Percentiles rank a stretch among this genome's conserved stretches.
phyloP scores from a whole-genome alignment of 2,329 filamentous ascomycete genomes.

The Microcera coccophila region DNA sequence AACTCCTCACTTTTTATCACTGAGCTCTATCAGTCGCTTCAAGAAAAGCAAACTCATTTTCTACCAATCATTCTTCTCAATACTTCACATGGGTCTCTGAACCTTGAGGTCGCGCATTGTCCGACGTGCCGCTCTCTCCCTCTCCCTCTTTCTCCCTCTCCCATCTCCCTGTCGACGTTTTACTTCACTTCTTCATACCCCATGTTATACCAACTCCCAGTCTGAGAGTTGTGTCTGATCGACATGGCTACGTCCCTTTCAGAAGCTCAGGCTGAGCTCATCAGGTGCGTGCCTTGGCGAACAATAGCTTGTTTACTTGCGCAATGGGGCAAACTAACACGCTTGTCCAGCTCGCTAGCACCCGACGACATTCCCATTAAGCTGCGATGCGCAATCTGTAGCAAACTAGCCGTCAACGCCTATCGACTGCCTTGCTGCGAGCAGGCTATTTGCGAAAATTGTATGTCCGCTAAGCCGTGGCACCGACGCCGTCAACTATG shows the following conservation, averaged over 20 bases:
- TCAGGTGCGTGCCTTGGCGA: conserved; percentile 43
- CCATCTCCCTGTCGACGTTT: not conserved
- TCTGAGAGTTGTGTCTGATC: conserved; percentile 15
- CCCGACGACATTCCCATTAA: conserved; percentile 92
- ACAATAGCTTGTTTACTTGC: not conserved
- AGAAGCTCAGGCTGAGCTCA: conserved; percentile 56
- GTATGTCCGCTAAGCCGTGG: conserved; percentile 43
- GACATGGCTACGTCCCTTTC: conserved; percentile 38
- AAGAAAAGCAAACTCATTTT: conserved; percentile 19
- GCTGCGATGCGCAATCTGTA: conserved; percentile 90
- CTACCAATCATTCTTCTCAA: conserved; percentile 12
- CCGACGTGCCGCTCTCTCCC: conserved; percentile 9
- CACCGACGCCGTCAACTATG: not conserved
- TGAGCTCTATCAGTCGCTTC: conserved; percentile 15
- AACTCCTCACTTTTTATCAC: conserved; percentile 22
- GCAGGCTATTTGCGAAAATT: conserved; percentile 86
- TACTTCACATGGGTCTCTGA: conserved; percentile 1
- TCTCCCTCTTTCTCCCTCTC: conserved; percentile 7
- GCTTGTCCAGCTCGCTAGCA: conserved; percentile 63
- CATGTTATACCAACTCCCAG: conserved; percentile 18
- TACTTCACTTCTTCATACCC: not conserved
- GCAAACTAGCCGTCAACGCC: conserved; percentile 83
- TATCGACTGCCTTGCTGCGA: conserved; percentile 93
- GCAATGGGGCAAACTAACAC: not conserved
- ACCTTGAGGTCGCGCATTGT: conserved; percentile 5